These are phyloP conservation scores for Arctostaphylos glauca DNA, from an alignment of 148 eudicot species.

Conservation along the genomic window DNA sequence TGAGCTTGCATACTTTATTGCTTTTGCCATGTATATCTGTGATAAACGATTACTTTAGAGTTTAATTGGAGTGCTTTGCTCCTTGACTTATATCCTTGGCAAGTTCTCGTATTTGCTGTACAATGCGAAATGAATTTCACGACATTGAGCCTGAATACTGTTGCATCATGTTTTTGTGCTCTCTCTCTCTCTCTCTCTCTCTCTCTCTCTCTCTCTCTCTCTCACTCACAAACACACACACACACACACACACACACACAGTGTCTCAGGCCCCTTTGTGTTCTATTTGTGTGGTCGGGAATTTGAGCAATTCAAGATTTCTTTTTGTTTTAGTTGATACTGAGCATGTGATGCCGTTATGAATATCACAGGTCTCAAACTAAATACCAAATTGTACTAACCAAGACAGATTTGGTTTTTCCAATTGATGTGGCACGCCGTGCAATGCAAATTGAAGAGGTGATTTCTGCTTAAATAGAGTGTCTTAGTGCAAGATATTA, in stretches of 20 bases:
- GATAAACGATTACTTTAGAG: not conserved
- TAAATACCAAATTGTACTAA: conserved; percentile 81
- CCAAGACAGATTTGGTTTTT: conserved; percentile 81
- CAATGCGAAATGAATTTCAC: not conserved
- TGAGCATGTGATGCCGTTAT: not conserved
- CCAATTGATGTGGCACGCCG: conserved; percentile 96
- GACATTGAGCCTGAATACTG: not conserved
- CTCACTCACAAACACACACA: too few relatives aligned
- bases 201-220: not conserved
- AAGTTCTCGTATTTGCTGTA: not conserved
- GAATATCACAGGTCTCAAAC: conserved; percentile 65
- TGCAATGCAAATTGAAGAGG: conserved; percentile 99
- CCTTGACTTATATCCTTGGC: not conserved
- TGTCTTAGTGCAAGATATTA: not conserved
- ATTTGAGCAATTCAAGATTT: not conserved
- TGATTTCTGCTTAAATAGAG: conserved; percentile 15
- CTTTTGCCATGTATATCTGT: not conserved
- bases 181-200: not conserved
- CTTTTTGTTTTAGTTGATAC: not conserved
- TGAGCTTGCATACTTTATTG: not conserved
- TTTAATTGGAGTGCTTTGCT: not conserved
- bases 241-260: too few relatives aligned
- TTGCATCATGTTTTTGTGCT: not conserved
- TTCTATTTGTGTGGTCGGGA: not conserved
- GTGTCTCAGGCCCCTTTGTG: not conserved